phyloP scores from a whole-genome alignment of 352 stramenopile genomes.

The Phytophthora sp. region DNA sequence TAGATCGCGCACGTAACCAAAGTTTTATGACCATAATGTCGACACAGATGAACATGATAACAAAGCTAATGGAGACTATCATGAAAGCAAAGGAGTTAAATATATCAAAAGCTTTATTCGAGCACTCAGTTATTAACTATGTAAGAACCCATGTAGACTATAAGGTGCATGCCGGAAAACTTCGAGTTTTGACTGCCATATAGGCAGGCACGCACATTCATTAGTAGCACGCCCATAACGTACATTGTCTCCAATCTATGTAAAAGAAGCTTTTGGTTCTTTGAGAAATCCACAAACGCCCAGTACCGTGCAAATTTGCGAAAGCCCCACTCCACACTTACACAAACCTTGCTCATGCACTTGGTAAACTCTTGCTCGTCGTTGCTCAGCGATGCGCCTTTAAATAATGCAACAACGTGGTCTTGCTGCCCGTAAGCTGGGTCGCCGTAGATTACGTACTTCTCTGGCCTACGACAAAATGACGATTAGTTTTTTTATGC shows the following conservation, averaged over 20 bases:
- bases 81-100: neutral
- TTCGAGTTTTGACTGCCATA: conserved; percentile 1
- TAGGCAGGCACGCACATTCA: neutral
- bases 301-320: neutral
- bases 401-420: conserved; percentile 11
- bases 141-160: neutral
- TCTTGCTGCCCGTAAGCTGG: conserved; percentile 10
- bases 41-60: neutral
- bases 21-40: conserved; percentile 1
- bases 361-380: no score
- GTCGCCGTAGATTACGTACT: conserved; percentile 8
- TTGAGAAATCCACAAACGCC: neutral
- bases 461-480: no score
- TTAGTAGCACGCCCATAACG: neutral
- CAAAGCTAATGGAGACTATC: neutral
- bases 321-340: conserved; percentile 3
- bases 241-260: neutral
- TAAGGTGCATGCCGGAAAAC: neutral
- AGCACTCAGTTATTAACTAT: neutral
- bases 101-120: neutral
- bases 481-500: no score
- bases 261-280: neutral
- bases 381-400: neutral
- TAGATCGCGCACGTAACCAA: neutral
- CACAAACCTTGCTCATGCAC: neutral